Evolutionary conservation across 208 protist genomes (phyloP).

Genomic region (Crithidia mellificae): DNA sequence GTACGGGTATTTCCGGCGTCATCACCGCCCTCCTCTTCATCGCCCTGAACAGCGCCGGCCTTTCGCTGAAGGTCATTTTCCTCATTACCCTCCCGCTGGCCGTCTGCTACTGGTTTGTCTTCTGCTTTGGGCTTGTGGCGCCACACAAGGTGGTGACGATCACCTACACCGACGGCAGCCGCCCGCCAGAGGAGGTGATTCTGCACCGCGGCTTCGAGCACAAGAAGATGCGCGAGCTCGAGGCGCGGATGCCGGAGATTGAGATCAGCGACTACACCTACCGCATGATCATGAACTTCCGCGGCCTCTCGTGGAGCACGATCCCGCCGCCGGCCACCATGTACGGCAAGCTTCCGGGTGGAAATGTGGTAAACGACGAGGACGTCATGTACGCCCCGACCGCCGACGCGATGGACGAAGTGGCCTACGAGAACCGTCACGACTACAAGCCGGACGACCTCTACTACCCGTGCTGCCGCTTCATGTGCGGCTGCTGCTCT

Average conservation of each 20-base stretch:
- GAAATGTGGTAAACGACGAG: slow-evolving; percentile 13
- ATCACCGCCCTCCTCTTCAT: slow-evolving; percentile 75
- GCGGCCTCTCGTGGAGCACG: slow-evolving; percentile 36
- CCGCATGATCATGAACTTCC: slow-evolving; percentile 58
- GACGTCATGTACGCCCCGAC: slow-evolving; percentile 6
- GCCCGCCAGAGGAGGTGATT: slow-evolving; percentile 21
- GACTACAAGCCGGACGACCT: slow-evolving; percentile 34
- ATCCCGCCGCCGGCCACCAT: slow-evolving; percentile 23
- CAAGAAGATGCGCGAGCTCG: slow-evolving; percentile 35
- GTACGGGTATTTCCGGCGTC: slow-evolving; percentile 90
- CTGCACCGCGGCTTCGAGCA: slow-evolving; percentile 43
- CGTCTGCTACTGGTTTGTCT: slow-evolving; percentile 71
- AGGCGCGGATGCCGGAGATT: slow-evolving; percentile 14
- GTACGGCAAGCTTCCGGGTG: slow-evolving; percentile 13
- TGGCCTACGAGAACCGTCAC: slow-evolving; percentile 6
- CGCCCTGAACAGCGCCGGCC: slow-evolving; percentile 47
- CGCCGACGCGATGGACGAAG: slow-evolving; percentile 12
- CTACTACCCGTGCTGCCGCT: slow-evolving; percentile 40
- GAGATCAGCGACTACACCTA: too few species aligned
- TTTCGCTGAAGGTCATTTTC: slow-evolving; percentile 64
- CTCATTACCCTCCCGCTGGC: slow-evolving; percentile 68
- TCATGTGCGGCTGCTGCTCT: slow-evolving; percentile 35
- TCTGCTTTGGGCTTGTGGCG: slow-evolving; percentile 65
- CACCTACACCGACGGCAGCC: slow-evolving; percentile 20
- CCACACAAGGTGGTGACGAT: slow-evolving; percentile 45